Evolutionary conservation across 2,329 filamentous ascomycete species (phyloP).

Genomic region (Pseudopithomyces chartarum): DNA sequence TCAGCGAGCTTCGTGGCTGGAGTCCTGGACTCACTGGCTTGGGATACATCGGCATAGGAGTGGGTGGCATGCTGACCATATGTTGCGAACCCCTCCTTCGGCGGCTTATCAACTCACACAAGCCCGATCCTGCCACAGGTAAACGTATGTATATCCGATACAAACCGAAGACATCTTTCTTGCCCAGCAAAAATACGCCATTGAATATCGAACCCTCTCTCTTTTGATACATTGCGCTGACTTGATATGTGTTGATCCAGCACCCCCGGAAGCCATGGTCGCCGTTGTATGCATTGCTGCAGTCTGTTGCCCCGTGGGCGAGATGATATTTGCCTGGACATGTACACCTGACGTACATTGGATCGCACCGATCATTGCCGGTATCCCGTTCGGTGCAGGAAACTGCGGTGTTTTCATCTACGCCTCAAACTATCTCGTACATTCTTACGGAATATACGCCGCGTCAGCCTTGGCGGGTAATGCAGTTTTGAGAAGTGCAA

Average conservation of each 20-base stretch:
- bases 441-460: conserved; percentile 80
- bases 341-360: conserved; percentile 80
- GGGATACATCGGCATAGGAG: conserved; percentile 73
- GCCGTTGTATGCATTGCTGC: conserved; percentile 79
- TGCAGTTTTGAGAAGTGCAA: conserved; percentile 70
- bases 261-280: conserved; percentile 79
- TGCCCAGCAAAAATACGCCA: no score
- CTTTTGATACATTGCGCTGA: no score
- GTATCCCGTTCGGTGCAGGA: conserved; percentile 77
- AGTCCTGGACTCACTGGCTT: conserved; percentile 72
- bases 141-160: conserved; percentile 44
- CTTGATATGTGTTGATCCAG: no score
- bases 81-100: conserved; percentile 70
- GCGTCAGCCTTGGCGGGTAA: conserved; percentile 82
- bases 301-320: conserved; percentile 73
- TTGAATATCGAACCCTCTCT: no score
- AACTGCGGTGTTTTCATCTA: conserved; percentile 85
- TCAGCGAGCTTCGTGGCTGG: conserved; percentile 77
- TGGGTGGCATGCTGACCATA: conserved; percentile 60
- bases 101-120: conserved; percentile 76
- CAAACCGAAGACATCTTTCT: no score
- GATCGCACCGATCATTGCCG: conserved; percentile 78
- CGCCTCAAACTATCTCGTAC: conserved; percentile 77
- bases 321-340: conserved; percentile 89
- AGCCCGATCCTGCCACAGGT: conserved; percentile 75